Percentiles rank a stretch among this genome's conserved stretches.
Conservation (phyloP, 805 yeast genomes). For the Candida tammaniensis region DNA sequence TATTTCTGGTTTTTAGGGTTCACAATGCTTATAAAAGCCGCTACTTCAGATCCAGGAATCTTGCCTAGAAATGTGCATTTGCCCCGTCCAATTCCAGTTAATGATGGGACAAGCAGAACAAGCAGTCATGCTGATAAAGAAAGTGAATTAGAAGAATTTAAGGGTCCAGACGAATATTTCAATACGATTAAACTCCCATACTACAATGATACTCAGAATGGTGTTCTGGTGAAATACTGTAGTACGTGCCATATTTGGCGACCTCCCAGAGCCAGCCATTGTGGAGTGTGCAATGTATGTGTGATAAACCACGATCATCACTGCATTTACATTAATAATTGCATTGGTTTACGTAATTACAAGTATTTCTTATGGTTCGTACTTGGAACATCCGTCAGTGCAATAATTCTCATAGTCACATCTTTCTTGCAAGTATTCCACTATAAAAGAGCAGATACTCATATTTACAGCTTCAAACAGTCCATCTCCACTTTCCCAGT, state of each 20-base stretch:
- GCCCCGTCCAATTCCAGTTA: constrained; percentile 16
- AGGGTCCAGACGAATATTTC: constrained; percentile 59
- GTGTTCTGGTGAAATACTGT: constrained; percentile 56
- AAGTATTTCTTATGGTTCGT: constrained; percentile 34
- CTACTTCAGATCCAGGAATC: constrained; percentile 67
- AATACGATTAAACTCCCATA: constrained; percentile 51
- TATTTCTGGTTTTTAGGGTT: constrained; percentile 57
- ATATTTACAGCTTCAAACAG: constrained; percentile 11
- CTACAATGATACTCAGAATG: constrained; percentile 18
- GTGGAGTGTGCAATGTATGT: constrained; percentile 67
- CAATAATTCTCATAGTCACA: constrained; percentile 18
- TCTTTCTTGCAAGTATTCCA: constrained; percentile 22
- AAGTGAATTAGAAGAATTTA: background rate
- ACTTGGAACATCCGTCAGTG: constrained; percentile 16
- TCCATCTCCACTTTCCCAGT: constrained; percentile 25
- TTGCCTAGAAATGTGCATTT: constrained; percentile 67
- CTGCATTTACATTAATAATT: constrained; percentile 56
- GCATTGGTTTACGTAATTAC: constrained; percentile 41
- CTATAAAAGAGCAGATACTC: constrained; percentile 21
- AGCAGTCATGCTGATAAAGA: background rate
- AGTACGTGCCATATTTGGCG: constrained; percentile 58
- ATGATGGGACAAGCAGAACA: background rate
- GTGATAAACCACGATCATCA: constrained; percentile 69
- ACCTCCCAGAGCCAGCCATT: constrained; percentile 67
- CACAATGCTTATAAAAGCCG: constrained; percentile 49